A percentile compares a stretch with the other conserved stretches of the same genome.
Evolutionary conservation across 169 alveolate species (phyloP).

Genomic region (Plasmodium gonderi): DNA sequence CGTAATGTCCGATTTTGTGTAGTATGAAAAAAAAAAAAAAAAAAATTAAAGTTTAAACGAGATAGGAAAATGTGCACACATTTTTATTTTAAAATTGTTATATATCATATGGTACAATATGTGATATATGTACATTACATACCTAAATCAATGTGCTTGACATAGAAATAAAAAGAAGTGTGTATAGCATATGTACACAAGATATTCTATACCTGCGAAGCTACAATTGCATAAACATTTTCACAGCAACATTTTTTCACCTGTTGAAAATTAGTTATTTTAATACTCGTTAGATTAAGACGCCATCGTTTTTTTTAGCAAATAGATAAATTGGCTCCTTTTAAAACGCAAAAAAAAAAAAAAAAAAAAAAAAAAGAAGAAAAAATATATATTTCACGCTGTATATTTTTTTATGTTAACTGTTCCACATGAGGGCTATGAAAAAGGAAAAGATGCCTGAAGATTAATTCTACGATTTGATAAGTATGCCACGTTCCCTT

Average conservation of each 20-base stretch:
- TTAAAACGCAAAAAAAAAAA: neutral
- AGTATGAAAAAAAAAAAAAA: neutral
- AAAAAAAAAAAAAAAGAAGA: neutral
- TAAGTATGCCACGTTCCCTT: neutral
- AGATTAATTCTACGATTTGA: slow-evolving; percentile 5
- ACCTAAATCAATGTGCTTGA: neutral
- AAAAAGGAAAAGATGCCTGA: neutral
- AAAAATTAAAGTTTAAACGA: neutral
- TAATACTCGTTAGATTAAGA: neutral
- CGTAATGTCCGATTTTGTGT: neutral
- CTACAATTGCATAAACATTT: neutral
- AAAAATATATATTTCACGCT: neutral
- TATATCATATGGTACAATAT: neutral
- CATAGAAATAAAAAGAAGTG: neutral
- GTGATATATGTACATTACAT: no score
- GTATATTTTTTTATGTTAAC: neutral
- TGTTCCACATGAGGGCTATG: neutral
- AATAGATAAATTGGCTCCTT: neutral
- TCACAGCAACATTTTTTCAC: neutral
- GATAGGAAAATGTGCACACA: slow-evolving; percentile 15
- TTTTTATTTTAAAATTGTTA: neutral
- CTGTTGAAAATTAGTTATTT: neutral
- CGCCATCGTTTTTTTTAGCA: neutral
- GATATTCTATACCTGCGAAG: neutral
- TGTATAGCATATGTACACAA: neutral